Conservation (phyloP, 352 stramenopile species). For the Bremia lactucae region DNA sequence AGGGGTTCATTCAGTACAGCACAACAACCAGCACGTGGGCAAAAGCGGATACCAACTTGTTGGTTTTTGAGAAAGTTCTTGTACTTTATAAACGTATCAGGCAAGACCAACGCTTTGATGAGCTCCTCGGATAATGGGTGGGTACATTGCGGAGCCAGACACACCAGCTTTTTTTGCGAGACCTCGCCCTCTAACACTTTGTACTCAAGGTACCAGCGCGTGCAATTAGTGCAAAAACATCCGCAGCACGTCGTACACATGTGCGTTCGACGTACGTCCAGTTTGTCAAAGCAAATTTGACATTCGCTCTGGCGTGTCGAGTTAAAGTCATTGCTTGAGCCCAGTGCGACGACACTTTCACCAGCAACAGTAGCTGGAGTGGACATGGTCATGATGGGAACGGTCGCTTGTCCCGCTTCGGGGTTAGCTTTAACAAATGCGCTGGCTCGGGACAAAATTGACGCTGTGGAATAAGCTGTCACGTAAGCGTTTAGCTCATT, state of each 20-base stretch:
- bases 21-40: conserved; percentile 51
- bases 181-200: conserved; percentile 73
- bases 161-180: conserved; percentile 63
- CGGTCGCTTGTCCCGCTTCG: conserved; percentile 8
- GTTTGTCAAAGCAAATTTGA: conserved; percentile 66
- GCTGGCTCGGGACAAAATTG: conserved; percentile 25
- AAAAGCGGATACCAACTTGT: conserved; percentile 57
- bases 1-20: conserved; percentile 45
- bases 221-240: conserved; percentile 50
- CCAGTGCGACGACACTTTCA: neutral
- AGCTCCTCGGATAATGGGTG: conserved; percentile 36
- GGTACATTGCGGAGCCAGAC: conserved; percentile 45
- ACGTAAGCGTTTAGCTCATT: conserved; percentile 30
- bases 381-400: conserved; percentile 8
- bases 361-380: conserved; percentile 5
- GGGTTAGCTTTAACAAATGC: conserved; percentile 6
- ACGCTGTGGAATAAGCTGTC: conserved; percentile 23
- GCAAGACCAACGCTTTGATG: conserved; percentile 40
- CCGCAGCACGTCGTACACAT: conserved; percentile 32
- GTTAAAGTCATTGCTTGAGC: conserved; percentile 16
- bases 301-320: conserved; percentile 28
- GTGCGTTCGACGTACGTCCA: conserved; percentile 35
- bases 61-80: conserved; percentile 55
- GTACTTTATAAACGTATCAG: conserved; percentile 51
- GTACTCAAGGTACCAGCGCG: conserved; percentile 61